Evolutionary conservation across 495 filamentous ascomycete genomes (phyloP).

Genomic region (Melanomma pulvis-pyrius): DNA sequence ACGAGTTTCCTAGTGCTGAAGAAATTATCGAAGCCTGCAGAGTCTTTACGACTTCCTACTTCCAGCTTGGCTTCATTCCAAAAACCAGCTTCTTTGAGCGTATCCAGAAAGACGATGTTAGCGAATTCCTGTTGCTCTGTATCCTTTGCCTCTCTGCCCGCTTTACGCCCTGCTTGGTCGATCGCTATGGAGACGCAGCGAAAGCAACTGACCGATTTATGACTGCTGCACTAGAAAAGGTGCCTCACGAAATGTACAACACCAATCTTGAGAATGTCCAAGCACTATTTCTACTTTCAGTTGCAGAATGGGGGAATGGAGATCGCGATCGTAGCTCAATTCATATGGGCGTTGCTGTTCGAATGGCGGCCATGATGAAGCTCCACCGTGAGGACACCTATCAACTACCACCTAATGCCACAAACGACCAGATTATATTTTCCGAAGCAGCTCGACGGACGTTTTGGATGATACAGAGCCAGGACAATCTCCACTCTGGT

Average conservation of each 20-base stretch:
- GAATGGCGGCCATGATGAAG: conserved; percentile 55
- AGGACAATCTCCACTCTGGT: conserved; percentile 56
- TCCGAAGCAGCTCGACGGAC: conserved; percentile 16
- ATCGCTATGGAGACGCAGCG: conserved; percentile 49
- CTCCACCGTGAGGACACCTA: conserved; percentile 59
- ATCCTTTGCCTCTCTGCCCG: conserved; percentile 55
- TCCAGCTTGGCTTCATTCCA: conserved; percentile 51
- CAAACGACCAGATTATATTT: conserved; percentile 51
- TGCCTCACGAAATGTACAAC: conserved; percentile 52
- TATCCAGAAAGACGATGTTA: conserved; percentile 49
- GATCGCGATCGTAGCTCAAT: conserved; percentile 54
- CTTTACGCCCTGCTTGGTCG: conserved; percentile 51
- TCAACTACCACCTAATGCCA: conserved; percentile 38
- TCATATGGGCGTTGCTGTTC: conserved; percentile 55
- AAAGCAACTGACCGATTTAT: conserved; percentile 55
- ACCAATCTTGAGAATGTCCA: conserved; percentile 56
- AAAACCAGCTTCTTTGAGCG: conserved; percentile 52
- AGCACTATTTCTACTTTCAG: conserved; percentile 56
- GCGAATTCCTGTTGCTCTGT: conserved; percentile 53
- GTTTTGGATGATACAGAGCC: conserved; percentile 38
- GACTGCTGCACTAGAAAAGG: conserved; percentile 50
- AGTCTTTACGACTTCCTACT: conserved; percentile 7
- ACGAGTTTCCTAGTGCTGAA: background rate
- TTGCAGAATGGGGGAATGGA: conserved; percentile 56
- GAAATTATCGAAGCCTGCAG: conserved; percentile 9